Percentiles rank a stretch among this genome's conserved stretches.
Conservation (phyloP, 768 basidiomycete species). For the Amanita molliuscula region DNA sequence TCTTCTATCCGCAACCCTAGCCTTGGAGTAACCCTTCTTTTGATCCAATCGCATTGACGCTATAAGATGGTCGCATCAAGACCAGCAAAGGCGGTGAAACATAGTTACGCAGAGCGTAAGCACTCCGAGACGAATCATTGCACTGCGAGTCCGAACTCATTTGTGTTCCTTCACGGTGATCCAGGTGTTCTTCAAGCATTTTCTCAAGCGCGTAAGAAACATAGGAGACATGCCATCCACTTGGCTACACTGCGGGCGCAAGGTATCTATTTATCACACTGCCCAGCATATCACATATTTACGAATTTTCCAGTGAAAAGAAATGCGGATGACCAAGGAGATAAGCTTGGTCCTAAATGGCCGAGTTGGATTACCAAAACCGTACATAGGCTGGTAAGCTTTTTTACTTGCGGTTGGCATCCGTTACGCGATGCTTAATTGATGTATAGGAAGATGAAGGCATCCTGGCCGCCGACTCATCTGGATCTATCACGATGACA, state of each 20-base stretch:
- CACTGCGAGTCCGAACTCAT: not conserved
- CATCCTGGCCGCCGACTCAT: conserved; percentile 25
- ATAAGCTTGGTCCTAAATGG: conserved; percentile 40
- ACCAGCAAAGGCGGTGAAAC: conserved; percentile 10
- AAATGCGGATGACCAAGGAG: conserved; percentile 30
- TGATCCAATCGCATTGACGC: not conserved
- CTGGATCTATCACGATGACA: conserved; percentile 30
- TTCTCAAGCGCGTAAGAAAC: conserved; percentile 31
- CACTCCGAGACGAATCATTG: not conserved
- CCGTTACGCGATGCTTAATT: not conserved
- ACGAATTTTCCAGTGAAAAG: conserved; percentile 27
- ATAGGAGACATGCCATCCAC: conserved; percentile 34
- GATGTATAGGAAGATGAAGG: conserved; percentile 30
- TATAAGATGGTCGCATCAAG: conserved; percentile 10
- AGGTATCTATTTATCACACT: conserved; percentile 15
- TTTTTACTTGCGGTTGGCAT: not conserved
- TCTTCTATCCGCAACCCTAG: not conserved
- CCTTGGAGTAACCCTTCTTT: not conserved
- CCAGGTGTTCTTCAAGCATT: conserved; percentile 39
- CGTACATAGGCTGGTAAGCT: conserved; percentile 31
- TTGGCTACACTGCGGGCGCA: conserved; percentile 36
- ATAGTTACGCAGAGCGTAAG: conserved; percentile 16
- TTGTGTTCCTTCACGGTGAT: not conserved
- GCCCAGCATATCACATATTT: not conserved
- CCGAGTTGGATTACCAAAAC: conserved; percentile 35